These are phyloP conservation scores for Magnaporthiopsis incrustans DNA, from an alignment of 2,329 filamentous ascomycete species.

Conservation along the genomic window DNA sequence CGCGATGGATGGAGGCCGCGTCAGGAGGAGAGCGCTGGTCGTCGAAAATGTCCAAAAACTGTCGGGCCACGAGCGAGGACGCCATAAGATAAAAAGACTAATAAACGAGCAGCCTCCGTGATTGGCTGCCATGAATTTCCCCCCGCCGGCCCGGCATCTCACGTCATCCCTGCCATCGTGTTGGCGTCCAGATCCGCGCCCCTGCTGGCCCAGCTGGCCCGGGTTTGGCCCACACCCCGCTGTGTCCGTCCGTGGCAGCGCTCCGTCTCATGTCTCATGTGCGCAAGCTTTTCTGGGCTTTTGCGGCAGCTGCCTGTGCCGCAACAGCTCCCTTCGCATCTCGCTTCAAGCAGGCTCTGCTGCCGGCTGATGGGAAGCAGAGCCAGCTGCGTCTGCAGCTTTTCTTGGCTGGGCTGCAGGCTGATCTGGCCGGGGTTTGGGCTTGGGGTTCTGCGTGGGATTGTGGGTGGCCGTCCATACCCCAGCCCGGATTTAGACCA, in stretches of 20 bases:
- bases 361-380: not conserved
- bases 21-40: not conserved
- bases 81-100: not conserved
- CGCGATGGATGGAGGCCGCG: not conserved
- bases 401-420: not conserved
- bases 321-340: not conserved
- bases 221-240: not conserved
- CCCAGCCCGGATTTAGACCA: not conserved
- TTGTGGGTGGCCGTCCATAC: not conserved
- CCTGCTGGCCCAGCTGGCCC: too few species aligned
- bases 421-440: not conserved
- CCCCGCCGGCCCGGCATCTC: not conserved
- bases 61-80: not conserved
- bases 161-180: not conserved
- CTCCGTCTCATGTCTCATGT: not conserved
- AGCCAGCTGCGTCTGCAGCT: not conserved
- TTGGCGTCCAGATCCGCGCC: not conserved
- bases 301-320: not conserved
- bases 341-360: not conserved
- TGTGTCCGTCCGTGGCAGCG: not conserved
- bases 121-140: not conserved
- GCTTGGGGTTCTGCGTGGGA: not conserved
- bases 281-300: not conserved
- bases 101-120: not conserved
- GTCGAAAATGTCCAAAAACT: not conserved